Evolutionary conservation across 129 eudicot genomes (phyloP).

Genomic region (Smallanthus sonchifolius): DNA sequence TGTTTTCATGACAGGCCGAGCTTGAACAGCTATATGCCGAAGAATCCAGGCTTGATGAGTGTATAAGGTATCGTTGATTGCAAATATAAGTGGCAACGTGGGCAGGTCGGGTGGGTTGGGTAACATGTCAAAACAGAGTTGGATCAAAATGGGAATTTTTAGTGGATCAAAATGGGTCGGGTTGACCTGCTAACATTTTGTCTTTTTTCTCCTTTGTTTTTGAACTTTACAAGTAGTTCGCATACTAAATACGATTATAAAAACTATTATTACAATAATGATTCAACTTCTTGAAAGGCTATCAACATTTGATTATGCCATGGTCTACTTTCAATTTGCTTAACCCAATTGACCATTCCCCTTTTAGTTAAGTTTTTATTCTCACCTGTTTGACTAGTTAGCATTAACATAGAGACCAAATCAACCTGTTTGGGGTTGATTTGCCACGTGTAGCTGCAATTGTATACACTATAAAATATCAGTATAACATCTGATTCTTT

Average conservation of each 20-base stretch:
- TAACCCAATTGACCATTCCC: background rate
- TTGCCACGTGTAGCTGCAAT: background rate
- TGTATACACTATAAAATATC: background rate
- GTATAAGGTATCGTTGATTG: constrained; percentile 54
- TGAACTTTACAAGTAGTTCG: background rate
- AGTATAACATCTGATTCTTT: constrained; percentile 25
- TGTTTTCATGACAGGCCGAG: constrained; percentile 51
- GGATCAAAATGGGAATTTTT: background rate
- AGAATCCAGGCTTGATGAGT: constrained; percentile 55
- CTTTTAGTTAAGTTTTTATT: background rate
- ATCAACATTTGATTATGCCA: background rate
- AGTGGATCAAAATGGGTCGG: background rate
- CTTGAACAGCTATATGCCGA: constrained; percentile 42
- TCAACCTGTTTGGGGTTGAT: background rate
- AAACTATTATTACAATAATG: background rate
- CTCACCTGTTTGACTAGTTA: background rate
- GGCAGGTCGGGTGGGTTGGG: background rate
- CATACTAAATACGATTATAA: background rate
- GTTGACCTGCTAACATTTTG: background rate
- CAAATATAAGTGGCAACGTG: background rate
- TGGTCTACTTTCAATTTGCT: background rate
- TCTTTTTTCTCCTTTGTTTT: background rate
- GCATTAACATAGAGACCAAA: background rate
- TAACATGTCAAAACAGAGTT: background rate
- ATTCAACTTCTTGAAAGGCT: background rate